phyloP scores from a whole-genome alignment of 768 basidiomycete species.

The Lactarius vividus region DNA sequence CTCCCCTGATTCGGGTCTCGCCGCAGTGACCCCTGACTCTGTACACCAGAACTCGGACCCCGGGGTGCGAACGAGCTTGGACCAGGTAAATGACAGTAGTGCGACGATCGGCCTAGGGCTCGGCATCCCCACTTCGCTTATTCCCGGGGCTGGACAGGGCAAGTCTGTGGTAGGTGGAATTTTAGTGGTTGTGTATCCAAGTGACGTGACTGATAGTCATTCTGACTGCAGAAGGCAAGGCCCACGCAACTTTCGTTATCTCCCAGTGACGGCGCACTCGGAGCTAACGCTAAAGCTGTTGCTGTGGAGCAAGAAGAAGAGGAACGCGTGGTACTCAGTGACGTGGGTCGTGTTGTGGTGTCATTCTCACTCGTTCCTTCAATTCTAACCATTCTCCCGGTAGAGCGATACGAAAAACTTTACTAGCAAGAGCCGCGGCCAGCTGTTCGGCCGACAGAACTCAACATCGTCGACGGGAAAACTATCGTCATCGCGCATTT shows the following conservation, averaged over 20 bases:
- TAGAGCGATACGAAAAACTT: constrained; percentile 51
- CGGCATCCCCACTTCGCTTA: constrained; percentile 27
- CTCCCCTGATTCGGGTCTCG: constrained; percentile 30
- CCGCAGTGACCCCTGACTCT: constrained; percentile 7
- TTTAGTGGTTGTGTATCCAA: neutral
- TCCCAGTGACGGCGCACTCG: constrained; percentile 60
- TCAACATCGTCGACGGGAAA: constrained; percentile 37
- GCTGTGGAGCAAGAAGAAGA: constrained; percentile 39
- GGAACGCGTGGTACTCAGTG: constrained; percentile 61
- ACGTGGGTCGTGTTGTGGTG: constrained; percentile 45
- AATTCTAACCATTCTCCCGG: neutral
- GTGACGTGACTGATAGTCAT: neutral
- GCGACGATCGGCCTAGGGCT: constrained; percentile 35
- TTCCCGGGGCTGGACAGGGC: neutral
- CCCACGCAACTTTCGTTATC: constrained; percentile 55
- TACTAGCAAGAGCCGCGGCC: constrained; percentile 42
- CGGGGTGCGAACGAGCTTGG: constrained; percentile 7
- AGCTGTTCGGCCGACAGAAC: constrained; percentile 61
- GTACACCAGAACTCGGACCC: constrained; percentile 21
- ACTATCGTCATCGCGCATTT: constrained; percentile 32
- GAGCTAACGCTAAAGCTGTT: constrained; percentile 38
- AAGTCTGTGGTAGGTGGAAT: constrained; percentile 5
- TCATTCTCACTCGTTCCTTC: neutral
- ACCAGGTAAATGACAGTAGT: constrained; percentile 22
- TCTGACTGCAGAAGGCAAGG: constrained; percentile 40